A percentile compares a stretch with the other conserved stretches of the same genome.
Conservation (phyloP, 2,329 filamentous ascomycete species). For the Neurospora sp. region DNA sequence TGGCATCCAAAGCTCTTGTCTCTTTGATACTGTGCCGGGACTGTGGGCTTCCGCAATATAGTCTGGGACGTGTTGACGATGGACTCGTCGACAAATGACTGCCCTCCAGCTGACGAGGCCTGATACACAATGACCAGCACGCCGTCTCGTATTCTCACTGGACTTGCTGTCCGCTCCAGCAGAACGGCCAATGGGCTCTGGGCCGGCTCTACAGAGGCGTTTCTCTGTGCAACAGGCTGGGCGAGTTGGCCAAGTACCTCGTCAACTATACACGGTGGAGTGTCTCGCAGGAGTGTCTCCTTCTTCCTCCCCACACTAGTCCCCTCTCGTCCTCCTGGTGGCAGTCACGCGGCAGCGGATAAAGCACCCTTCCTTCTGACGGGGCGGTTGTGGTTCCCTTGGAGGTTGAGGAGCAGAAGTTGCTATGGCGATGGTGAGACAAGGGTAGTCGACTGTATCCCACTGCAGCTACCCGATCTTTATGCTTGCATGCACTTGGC, state of each 20-base stretch:
- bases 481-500: constrained; percentile 19
- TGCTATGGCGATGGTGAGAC: neutral
- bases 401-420: neutral
- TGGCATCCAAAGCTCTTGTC: constrained; percentile 9
- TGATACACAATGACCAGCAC: constrained; percentile 20
- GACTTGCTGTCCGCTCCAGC: constrained; percentile 9
- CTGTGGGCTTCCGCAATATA: constrained; percentile 18
- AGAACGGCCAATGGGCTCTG: constrained; percentile 23
- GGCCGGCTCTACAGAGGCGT: constrained; percentile 22
- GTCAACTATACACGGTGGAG: neutral
- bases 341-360: constrained; percentile 19
- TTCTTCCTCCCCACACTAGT: neutral
- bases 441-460: constrained; percentile 5
- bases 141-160: constrained; percentile 26
- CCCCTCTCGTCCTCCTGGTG: neutral
- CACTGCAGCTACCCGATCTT: constrained; percentile 23
- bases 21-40: constrained; percentile 2
- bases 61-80: constrained; percentile 11
- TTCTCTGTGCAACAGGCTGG: constrained; percentile 21
- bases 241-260: constrained; percentile 2
- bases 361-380: constrained; percentile 9
- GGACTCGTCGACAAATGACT: constrained; percentile 2
- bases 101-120: constrained; percentile 17
- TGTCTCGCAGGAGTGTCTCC: neutral
- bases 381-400: neutral